Evolutionary conservation across 768 basidiomycete genomes (phyloP).

Genomic region (Naganishia vaughanmartiniae): DNA sequence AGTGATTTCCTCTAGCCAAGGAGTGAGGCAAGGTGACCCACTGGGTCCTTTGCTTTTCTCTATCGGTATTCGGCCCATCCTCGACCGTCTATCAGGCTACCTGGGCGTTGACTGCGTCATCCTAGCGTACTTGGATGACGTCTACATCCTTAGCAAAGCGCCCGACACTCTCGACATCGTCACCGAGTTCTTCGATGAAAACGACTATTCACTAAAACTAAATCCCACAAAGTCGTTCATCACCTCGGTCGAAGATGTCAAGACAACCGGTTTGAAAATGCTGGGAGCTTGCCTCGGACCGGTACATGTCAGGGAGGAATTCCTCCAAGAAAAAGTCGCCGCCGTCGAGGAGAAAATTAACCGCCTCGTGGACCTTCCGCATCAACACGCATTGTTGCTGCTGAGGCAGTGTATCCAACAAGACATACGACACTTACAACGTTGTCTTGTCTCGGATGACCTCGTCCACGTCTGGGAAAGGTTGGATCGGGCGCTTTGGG

Average conservation of each 20-base stretch:
- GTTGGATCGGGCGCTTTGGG: background rate
- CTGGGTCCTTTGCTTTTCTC: no score
- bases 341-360: no score
- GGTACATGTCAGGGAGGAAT: no score
- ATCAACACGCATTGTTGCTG: no score
- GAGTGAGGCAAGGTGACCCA: no score
- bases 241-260: constrained; percentile 17
- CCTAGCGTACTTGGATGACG: no score
- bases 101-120: constrained; percentile 29
- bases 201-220: constrained; percentile 21
- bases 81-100: constrained; percentile 21
- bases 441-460: constrained; percentile 8
- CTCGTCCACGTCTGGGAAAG: background rate
- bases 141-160: no score
- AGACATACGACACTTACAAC: no score
- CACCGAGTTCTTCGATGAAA: constrained; percentile 2
- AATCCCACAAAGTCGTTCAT: constrained; percentile 28
- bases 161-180: constrained; percentile 1
- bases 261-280: background rate
- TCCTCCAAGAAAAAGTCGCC: no score
- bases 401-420: no score
- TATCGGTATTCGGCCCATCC: constrained; percentile 22
- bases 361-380: no score
- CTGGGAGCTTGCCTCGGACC: no score
- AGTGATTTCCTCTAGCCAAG: constrained; percentile 34